phyloP scores from a whole-genome alignment of 257 asterid species.

The Plantago major region DNA sequence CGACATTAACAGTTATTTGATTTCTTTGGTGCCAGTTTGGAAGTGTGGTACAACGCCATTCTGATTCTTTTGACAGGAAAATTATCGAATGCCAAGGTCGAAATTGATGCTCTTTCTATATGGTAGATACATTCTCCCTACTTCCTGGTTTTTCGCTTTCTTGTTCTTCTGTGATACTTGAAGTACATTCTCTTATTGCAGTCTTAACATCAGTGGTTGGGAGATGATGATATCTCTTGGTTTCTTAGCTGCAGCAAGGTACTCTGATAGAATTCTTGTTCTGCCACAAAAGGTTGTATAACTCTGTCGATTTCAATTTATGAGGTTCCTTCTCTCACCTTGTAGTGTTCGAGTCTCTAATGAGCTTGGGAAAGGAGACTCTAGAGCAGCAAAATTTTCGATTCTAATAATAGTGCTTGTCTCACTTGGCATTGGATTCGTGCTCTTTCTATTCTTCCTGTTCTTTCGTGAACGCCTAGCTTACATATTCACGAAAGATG shows the following conservation, averaged over 20 bases:
- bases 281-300: background rate
- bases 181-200: constrained; percentile 21
- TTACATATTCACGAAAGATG: constrained; percentile 47
- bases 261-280: background rate
- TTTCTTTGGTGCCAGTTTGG: constrained; percentile 41
- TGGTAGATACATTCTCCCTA: constrained; percentile 36
- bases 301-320: too few species aligned
- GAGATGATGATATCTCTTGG: constrained; percentile 75
- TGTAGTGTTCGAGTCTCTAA: constrained; percentile 62
- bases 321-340: too few species aligned
- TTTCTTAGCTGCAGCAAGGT: constrained; percentile 73
- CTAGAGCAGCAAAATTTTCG: constrained; percentile 55
- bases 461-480: constrained; percentile 50
- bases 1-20: background rate
- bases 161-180: background rate
- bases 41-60: constrained; percentile 69
- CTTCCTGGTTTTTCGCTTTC: background rate
- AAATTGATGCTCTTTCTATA: constrained; percentile 61
- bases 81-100: constrained; percentile 57
- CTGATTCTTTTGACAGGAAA: constrained; percentile 66
- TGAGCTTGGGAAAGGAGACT: constrained; percentile 71
- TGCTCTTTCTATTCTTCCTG: constrained; percentile 41
- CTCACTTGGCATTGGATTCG: constrained; percentile 42
- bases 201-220: constrained; percentile 73
- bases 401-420: constrained; percentile 37